phyloP scores from a whole-genome alignment of 1,139 yeast species.

The Kodamaea sp. region DNA sequence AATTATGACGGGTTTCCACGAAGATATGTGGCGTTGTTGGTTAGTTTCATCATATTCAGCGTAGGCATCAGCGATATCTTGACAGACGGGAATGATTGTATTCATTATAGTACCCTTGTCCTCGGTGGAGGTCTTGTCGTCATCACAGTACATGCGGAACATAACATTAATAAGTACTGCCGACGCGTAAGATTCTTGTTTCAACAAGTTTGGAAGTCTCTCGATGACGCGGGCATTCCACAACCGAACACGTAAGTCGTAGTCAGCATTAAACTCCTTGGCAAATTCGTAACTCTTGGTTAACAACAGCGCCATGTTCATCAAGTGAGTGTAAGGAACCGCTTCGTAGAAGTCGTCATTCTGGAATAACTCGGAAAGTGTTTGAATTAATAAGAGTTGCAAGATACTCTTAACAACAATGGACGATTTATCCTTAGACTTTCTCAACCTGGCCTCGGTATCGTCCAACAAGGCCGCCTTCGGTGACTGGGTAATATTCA shows the following conservation, averaged over 20 bases:
- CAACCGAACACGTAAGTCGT: constrained; percentile 78
- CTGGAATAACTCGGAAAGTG: constrained; percentile 75
- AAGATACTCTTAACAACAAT: constrained; percentile 92
- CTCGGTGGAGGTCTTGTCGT: constrained; percentile 42
- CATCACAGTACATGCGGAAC: constrained; percentile 79
- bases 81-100: constrained; percentile 70
- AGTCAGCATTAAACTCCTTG: constrained; percentile 82
- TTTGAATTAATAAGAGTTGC: constrained; percentile 85
- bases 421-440: constrained; percentile 61
- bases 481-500: constrained; percentile 14
- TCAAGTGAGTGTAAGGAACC: constrained; percentile 66
- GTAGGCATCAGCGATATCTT: constrained; percentile 67
- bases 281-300: constrained; percentile 79
- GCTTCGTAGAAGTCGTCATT: constrained; percentile 67
- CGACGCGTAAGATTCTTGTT: constrained; percentile 89
- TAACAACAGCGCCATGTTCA: constrained; percentile 60
- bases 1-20: constrained; percentile 91
- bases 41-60: constrained; percentile 70
- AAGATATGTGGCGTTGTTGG: constrained; percentile 76
- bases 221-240: constrained; percentile 94
- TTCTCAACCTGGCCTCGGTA: constrained; percentile 27
- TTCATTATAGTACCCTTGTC: constrained; percentile 47
- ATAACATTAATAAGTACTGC: constrained; percentile 82
- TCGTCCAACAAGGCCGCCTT: constrained; percentile 17
- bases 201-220: constrained; percentile 84